Base-by-base conservation (phyloP, 2,329 filamentous ascomycete species). In the Nemania sp. region DNA sequence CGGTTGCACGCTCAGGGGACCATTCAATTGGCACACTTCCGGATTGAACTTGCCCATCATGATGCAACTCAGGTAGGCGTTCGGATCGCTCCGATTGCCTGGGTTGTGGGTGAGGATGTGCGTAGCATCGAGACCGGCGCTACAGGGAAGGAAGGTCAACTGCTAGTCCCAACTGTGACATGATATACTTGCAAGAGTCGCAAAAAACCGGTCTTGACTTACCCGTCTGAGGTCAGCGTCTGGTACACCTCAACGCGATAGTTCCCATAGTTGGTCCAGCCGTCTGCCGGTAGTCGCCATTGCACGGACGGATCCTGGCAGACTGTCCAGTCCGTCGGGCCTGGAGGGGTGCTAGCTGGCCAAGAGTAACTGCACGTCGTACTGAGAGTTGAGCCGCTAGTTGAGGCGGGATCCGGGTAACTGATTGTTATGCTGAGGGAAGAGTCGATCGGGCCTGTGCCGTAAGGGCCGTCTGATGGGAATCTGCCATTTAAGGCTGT, bases 41-140 rank as follows among this genome's bases (percentile, higher is more conserved):
- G 66, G 66, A 15, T 22, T 52, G 29, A 61, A 64, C n/a, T 64
- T 64, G 55, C 66, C 66, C 66, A 68, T 68, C 27, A 64, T 61
- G 22, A 68, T 13, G n/a, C 66, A 68, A 43, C 66, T 68, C 27
- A 68, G 49, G 22, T 61, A 68, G 5, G 66, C 66, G 45, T 51
- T 61, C 2, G 66, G 66, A 35, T 68, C 56, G 51, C 51, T 68
- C 13, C 47, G 2, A 13, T 3, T n/a, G 24, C 38, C 41, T 2
- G 65, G 65, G 47, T 27, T 51, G 10, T 55, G 22, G n/a, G 43
- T 47, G 8, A 68, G 61, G 43, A 56, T 38, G 41, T 68, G 66
- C n/a, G 66, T 60, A 5, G 60, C 66, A 49, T 61, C 41, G 1
- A 64, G 35, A 7, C 66, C 66, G 6, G 66, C 55, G 24, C 66